Conservation (phyloP, 2,329 filamentous ascomycete species). For the Colletotrichum sublineola region DNA sequence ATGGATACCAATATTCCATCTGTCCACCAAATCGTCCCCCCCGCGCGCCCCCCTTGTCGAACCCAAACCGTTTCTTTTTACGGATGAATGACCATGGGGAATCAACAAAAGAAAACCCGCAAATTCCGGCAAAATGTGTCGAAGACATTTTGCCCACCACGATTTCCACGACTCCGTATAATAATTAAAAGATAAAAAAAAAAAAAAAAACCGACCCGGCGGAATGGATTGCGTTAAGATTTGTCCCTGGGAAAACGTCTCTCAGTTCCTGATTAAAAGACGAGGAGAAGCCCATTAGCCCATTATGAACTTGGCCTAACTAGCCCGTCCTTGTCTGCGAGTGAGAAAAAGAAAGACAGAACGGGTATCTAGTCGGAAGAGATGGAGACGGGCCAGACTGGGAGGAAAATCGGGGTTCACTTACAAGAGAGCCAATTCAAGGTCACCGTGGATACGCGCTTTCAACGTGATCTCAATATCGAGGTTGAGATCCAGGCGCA, state of each 20-base stretch:
- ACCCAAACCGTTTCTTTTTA: conserved; percentile 17
- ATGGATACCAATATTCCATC: conserved; percentile 26
- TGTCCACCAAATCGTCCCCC: conserved; percentile 32
- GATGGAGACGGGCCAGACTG: conserved; percentile 33
- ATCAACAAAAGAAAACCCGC: conserved; percentile 34
- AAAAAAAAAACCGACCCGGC: conserved; percentile 4
- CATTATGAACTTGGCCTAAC: conserved; percentile 43
- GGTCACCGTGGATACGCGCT: conserved; percentile 86
- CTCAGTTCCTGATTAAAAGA: conserved; percentile 44
- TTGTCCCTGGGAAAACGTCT: conserved; percentile 42
- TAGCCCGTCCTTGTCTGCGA: conserved; percentile 44
- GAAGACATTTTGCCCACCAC: conserved; percentile 21
- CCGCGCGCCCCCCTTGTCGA: not conserved
- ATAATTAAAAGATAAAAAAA: conserved; percentile 8
- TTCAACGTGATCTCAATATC: conserved; percentile 89
- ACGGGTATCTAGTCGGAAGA: conserved; percentile 27
- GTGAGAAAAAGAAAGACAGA: conserved; percentile 43
- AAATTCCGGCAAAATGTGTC: conserved; percentile 29
- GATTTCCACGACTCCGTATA: conserved; percentile 35
- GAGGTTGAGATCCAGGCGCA: conserved; percentile 83
- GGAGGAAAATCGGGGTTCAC: conserved; percentile 46
- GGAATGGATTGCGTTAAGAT: conserved; percentile 32
- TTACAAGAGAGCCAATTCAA: conserved; percentile 78
- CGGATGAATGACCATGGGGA: conserved; percentile 3
- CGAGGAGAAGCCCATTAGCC: conserved; percentile 44